These are phyloP conservation scores for Botrytis porri DNA, from an alignment of 2,329 filamentous ascomycete genomes.

Conservation along the genomic window DNA sequence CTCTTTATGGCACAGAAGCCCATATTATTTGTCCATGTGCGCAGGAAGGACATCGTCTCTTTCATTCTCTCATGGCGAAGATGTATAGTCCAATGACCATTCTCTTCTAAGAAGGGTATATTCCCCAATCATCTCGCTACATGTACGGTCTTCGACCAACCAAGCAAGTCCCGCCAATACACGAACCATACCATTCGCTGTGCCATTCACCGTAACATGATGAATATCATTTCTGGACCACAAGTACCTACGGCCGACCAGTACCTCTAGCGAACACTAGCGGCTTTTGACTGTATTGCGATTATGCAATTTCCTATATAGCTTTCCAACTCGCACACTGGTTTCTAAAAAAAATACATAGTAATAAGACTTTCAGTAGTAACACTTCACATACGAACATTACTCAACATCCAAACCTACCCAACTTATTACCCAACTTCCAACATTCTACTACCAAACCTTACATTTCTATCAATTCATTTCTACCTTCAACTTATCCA, in stretches of 20 bases:
- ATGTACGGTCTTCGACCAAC: not conserved
- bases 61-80: not conserved
- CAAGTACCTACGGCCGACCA: not conserved
- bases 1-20: not conserved
- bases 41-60: not conserved
- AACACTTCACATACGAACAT: not conserved
- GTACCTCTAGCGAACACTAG: not conserved
- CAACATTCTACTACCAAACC: not conserved
- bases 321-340: not conserved
- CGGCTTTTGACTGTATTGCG: not conserved
- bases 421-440: not conserved
- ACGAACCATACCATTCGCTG: not conserved
- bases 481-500: not conserved
- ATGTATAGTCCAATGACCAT: not conserved
- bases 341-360: not conserved
- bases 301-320: not conserved
- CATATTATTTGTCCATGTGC: not conserved
- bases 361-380: not conserved
- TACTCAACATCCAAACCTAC: not conserved
- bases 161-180: not conserved
- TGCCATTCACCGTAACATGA: too few species aligned
- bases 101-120: not conserved
- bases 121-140: not conserved
- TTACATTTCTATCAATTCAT: not conserved
- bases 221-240: not conserved